A percentile compares a stretch with the other conserved stretches of the same genome.
phyloP scores from a whole-genome alignment of 1,284 basidiomycete genomes.

The Heliocybe sulcata region DNA sequence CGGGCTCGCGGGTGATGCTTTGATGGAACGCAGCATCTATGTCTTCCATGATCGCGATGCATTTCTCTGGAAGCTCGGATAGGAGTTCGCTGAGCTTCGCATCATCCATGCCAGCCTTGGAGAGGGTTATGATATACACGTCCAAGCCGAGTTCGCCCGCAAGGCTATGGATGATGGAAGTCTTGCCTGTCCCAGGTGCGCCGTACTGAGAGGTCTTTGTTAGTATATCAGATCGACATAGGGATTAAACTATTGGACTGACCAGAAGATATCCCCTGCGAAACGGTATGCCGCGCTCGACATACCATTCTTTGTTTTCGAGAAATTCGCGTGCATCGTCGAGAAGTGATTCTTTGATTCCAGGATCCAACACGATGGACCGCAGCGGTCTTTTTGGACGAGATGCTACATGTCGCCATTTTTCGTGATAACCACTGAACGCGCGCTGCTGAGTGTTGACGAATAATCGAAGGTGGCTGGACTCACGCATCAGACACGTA shows the following conservation, averaged over 20 bases:
- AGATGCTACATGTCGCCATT: conserved; percentile 49
- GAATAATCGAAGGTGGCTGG: not conserved
- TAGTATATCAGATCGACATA: no score
- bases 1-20: conserved; percentile 40
- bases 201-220: conserved; percentile 32
- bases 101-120: conserved; percentile 66
- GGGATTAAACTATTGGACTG: not conserved
- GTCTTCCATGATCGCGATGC: conserved; percentile 77
- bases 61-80: conserved; percentile 56
- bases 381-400: conserved; percentile 55
- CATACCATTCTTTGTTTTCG: conserved; percentile 59
- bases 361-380: conserved; percentile 63
- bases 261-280: conserved; percentile 60
- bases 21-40: conserved; percentile 69
- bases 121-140: conserved; percentile 29
- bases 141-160: conserved; percentile 27
- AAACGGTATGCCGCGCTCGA: conserved; percentile 64
- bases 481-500: conserved; percentile 35
- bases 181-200: conserved; percentile 59
- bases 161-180: conserved; percentile 24
- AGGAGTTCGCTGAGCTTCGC: conserved; percentile 51
- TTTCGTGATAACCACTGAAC: conserved; percentile 21
- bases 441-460: no score
- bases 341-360: conserved; percentile 54
- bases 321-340: conserved; percentile 66